A percentile compares a stretch with the other conserved stretches of the same genome.
Conservation (phyloP, 768 basidiomycete species). For the Kwoniella bestiolae region DNA sequence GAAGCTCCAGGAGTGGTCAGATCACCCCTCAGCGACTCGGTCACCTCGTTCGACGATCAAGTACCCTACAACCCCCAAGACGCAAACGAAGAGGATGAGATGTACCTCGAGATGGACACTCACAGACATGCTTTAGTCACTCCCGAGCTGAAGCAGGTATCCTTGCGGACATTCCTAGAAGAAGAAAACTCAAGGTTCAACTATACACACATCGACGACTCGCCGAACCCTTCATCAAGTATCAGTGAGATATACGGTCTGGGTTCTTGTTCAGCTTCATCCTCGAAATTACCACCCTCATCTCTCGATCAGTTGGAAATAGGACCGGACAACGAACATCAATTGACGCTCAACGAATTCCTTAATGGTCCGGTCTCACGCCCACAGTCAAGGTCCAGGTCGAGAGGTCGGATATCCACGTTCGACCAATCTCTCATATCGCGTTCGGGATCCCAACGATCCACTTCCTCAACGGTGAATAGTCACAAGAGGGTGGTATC, state of each 20-base stretch:
- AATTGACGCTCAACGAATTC: conserved; percentile 1
- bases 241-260: conserved; percentile 10
- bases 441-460: not conserved
- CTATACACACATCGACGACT: not conserved
- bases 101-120: not conserved
- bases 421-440: not conserved
- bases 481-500: conserved; percentile 2
- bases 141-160: conserved; percentile 10
- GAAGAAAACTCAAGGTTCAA: not conserved
- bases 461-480: not conserved
- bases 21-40: not conserved
- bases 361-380: not conserved
- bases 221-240: not conserved
- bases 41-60: not conserved
- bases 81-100: not conserved
- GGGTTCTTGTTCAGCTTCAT: no score
- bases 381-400: not conserved
- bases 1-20: conserved; percentile 15
- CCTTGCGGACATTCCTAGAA: conserved; percentile 7
- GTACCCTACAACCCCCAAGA: not conserved
- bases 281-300: not conserved
- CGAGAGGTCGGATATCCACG: not conserved
- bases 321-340: not conserved
- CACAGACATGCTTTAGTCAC: conserved; percentile 8
- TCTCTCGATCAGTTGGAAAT: not conserved